Percentiles rank a stretch among this genome's conserved stretches.
Conservation (phyloP, 2,329 filamentous ascomycete species). For the Stachybotrys echinatus region DNA sequence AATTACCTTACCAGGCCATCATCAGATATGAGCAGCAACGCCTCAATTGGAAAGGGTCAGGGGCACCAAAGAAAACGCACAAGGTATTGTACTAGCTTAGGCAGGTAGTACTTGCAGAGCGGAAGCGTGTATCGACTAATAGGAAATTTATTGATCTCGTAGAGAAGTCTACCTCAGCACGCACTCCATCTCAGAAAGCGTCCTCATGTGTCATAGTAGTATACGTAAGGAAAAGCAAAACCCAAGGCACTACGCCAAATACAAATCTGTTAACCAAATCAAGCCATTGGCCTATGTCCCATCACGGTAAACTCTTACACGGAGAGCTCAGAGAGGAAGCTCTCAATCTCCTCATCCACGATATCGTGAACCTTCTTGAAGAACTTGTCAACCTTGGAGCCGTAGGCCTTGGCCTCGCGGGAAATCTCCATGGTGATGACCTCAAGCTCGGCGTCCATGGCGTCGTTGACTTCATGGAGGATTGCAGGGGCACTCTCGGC, state of each 20-base stretch:
- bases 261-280: conserved; percentile 19
- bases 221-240: not conserved
- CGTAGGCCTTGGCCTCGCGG: conserved; percentile 46
- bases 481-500: conserved; percentile 38
- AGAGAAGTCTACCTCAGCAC: not conserved
- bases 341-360: conserved; percentile 56
- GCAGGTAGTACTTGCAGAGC: too few relatives aligned
- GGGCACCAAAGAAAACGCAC: too few relatives aligned
- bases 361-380: conserved; percentile 58
- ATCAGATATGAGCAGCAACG: too few relatives aligned
- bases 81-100: too few relatives aligned
- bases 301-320: conserved; percentile 21
- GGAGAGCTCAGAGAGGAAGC: conserved; percentile 50
- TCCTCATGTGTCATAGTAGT: not conserved
- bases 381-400: conserved; percentile 55
- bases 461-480: conserved; percentile 58
- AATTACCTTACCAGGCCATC: too few relatives aligned
- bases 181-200: not conserved
- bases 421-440: conserved; percentile 50
- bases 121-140: too few relatives aligned
- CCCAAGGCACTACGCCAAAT: conserved; percentile 9
- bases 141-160: conserved; percentile 13
- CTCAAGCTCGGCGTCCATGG: conserved; percentile 57
- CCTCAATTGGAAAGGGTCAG: too few relatives aligned
- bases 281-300: conserved; percentile 11